A percentile compares a stretch with the other conserved stretches of the same genome.
phyloP scores from a whole-genome alignment of 2,329 filamentous ascomycete genomes.

The Penicillium verrucosum region DNA sequence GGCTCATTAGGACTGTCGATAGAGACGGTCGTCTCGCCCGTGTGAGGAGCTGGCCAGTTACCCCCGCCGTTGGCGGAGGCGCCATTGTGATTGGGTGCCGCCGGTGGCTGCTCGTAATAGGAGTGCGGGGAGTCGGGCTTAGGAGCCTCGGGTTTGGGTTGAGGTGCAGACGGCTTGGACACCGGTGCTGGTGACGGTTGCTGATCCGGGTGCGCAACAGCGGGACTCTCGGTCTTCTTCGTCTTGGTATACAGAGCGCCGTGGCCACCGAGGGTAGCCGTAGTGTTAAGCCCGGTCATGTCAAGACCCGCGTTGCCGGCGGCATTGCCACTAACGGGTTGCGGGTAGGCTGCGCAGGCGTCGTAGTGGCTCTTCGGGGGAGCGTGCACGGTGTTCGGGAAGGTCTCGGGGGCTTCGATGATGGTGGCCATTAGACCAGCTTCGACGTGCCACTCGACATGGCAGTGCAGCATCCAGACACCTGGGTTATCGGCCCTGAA shows the following conservation, averaged over 20 bases:
- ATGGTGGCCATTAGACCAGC: constrained; percentile 32
- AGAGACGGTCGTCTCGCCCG: background rate
- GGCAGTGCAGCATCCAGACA: constrained; percentile 39
- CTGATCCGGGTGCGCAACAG: background rate
- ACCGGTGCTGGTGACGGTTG: background rate
- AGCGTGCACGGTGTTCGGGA: constrained; percentile 13
- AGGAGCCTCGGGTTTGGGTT: background rate
- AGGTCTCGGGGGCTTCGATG: constrained; percentile 33
- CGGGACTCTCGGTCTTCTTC: background rate
- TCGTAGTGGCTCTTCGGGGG: constrained; percentile 23
- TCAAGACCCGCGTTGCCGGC: constrained; percentile 22
- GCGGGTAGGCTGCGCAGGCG: constrained; percentile 23
- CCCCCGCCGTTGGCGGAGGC: background rate
- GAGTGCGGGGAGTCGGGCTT: background rate
- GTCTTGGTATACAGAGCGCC: constrained; percentile 18
- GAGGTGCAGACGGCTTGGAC: background rate
- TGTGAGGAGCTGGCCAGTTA: constrained; percentile 4
- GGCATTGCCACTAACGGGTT: constrained; percentile 22
- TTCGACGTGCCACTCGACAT: constrained; percentile 38
- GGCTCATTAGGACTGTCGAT: background rate
- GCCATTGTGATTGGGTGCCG: background rate
- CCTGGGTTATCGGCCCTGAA: constrained; percentile 38
- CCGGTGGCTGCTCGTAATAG: too few relatives aligned
- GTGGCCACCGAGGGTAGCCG: constrained; percentile 3
- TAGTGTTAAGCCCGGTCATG: constrained; percentile 13